Evolutionary conservation across 2,329 filamentous ascomycete genomes (phyloP).

Genomic region (Triangularia setosa): DNA sequence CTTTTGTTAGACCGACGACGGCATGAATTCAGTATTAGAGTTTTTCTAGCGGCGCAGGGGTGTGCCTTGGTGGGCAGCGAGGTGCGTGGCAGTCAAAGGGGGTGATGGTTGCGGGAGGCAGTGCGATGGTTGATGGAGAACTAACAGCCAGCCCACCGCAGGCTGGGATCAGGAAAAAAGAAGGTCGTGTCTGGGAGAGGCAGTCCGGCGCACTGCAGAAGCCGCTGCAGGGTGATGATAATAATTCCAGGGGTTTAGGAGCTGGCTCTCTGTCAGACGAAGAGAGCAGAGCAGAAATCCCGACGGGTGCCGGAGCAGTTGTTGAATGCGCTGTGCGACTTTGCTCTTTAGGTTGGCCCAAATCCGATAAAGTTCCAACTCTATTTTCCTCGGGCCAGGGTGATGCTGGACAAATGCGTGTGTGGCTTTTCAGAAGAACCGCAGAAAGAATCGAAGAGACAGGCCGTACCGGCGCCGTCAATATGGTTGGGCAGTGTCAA

Average conservation of each 20-base stretch:
- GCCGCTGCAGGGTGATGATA: constrained; percentile 6
- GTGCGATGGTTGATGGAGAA: not conserved
- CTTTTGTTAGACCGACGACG: constrained; percentile 10
- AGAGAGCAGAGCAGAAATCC: constrained; percentile 4
- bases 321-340: constrained; percentile 5
- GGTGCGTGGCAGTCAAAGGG: not conserved
- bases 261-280: constrained; percentile 1
- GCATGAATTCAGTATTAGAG: constrained; percentile 7
- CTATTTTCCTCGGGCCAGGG: not conserved
- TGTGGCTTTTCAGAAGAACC: not conserved
- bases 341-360: not conserved
- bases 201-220: constrained; percentile 5
- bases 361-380: not conserved
- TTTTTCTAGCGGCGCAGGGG: constrained; percentile 3
- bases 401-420: not conserved
- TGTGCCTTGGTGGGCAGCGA: not conserved
- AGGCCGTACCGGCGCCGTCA: constrained; percentile 6
- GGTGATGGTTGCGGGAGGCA: not conserved
- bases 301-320: constrained; percentile 6
- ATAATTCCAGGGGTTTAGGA: no score
- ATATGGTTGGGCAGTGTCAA: not conserved
- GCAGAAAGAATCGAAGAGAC: not conserved
- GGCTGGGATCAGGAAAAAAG: not conserved
- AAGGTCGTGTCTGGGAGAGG: not conserved
- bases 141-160: not conserved